These are phyloP conservation scores for Phytophthora nicotianae DNA, from an alignment of 352 stramenopile species.

Conservation along the genomic window DNA sequence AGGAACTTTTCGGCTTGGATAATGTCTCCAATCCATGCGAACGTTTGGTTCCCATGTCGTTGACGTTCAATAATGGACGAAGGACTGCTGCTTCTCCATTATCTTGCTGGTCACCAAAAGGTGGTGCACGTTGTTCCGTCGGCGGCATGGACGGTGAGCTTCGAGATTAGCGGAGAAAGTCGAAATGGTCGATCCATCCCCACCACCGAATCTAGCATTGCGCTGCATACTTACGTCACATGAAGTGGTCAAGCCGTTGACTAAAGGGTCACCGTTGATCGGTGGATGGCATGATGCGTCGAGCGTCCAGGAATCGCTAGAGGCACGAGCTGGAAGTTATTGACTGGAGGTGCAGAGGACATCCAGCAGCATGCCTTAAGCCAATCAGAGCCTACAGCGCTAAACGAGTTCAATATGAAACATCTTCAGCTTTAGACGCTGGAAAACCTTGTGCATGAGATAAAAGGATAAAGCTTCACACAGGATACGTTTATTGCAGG, in stretches of 20 bases:
- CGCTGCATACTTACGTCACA: background rate
- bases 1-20: background rate
- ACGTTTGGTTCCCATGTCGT: constrained; percentile 2
- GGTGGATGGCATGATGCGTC: constrained; percentile 26
- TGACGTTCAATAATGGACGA: constrained; percentile 19
- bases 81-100: constrained; percentile 9
- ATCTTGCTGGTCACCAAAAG: background rate
- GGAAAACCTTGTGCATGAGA: background rate
- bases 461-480: background rate
- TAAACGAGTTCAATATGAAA: constrained; percentile 12
- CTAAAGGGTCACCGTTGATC: background rate
- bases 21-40: background rate
- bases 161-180: constrained; percentile 5
- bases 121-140: constrained; percentile 16
- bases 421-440: background rate
- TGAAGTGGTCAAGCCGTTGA: background rate
- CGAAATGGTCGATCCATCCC: constrained; percentile 23
- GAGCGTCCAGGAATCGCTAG: constrained; percentile 10
- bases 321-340: constrained; percentile 41
- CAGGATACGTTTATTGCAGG: constrained; percentile 14
- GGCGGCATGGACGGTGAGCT: constrained; percentile 15
- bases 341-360: constrained; percentile 28
- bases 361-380: constrained; percentile 23
- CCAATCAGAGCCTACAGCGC: constrained; percentile 28
- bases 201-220: constrained; percentile 21